Evolutionary conservation across 768 basidiomycete species (phyloP), one percentile per base, ranked within the genome.

Genomic region (Terana coerulea): DNA sequence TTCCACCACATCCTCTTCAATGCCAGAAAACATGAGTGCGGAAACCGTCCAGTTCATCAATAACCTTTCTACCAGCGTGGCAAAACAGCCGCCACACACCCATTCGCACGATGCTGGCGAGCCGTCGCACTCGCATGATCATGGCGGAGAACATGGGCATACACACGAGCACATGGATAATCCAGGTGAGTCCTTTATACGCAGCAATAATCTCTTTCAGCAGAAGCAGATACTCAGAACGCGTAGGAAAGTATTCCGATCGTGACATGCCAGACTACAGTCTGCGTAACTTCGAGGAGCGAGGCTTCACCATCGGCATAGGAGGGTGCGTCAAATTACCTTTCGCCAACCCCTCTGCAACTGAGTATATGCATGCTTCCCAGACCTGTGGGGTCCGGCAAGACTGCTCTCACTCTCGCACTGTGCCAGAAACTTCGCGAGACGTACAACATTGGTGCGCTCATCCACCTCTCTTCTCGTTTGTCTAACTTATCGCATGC

Each of bases 291-390:
- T 98, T 94, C 61, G 79, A 84, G 46, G 95, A 98, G 70, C 75
- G 95, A 55, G 97, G 90, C 1, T 99, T 98, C 71, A 98, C 95
- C 0, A 75, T 99, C 53, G 95, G 95, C n/a, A 98, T 98, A 49
- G 95, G 95, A 62, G 95, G 95, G 95, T 95, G 62, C 42, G 85
- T 69, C 11, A 8, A 37, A 14, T 7, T 26, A 26, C 7, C 31
- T 3, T n/a, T 25, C 40, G 6, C 28, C 33, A 21, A 25, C 5
- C 25, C n/a, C 39, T 25, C 12, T n/a, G 37, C 15, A 43, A n/a
- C 22, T 36, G 25, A 39, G 34, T 37, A 12, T 30, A 12, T 11
- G 17, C 11, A 21, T 11, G n/a, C 29, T 22, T 5, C 7, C 15
- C 26, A 97, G 95, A 0, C 95, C 95, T 1, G 95, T 98, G n/a